A percentile compares a stretch with the other conserved stretches of the same genome.
Conservation (phyloP, 129 eudicot species). For the Arctium lappa region DNA sequence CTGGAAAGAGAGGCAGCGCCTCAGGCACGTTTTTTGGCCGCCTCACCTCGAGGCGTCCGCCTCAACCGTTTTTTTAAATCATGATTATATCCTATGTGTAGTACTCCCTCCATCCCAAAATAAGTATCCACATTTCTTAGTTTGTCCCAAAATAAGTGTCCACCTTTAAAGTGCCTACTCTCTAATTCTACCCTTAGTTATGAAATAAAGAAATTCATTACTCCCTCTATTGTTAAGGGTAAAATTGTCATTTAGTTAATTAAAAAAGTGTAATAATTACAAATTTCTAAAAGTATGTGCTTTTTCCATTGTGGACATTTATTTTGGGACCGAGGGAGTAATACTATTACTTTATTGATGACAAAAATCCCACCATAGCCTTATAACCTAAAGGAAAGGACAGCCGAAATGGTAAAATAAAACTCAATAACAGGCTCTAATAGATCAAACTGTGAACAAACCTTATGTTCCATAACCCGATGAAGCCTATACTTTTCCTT, state of each 20-base stretch:
- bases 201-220: background rate
- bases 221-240: background rate
- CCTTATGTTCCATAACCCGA: constrained; percentile 48
- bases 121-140: background rate
- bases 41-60: too few species aligned
- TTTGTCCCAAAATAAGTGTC: background rate
- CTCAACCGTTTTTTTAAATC: too few species aligned
- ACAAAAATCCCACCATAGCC: background rate
- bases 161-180: background rate
- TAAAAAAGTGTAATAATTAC: background rate
- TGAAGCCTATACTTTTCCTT: constrained; percentile 52
- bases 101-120: background rate
- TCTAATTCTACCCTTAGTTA: background rate
- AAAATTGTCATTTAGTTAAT: background rate
- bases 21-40: too few species aligned
- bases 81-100: background rate
- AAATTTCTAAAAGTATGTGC: background rate
- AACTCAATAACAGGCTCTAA: background rate
- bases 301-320: background rate
- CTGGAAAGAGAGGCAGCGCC: too few species aligned
- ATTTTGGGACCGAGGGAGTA: background rate
- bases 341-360: background rate
- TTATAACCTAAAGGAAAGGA: background rate
- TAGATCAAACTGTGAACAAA: background rate
- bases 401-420: background rate